phyloP scores from a whole-genome alignment of 169 alveolate genomes.

The Plasmodium fragile region DNA sequence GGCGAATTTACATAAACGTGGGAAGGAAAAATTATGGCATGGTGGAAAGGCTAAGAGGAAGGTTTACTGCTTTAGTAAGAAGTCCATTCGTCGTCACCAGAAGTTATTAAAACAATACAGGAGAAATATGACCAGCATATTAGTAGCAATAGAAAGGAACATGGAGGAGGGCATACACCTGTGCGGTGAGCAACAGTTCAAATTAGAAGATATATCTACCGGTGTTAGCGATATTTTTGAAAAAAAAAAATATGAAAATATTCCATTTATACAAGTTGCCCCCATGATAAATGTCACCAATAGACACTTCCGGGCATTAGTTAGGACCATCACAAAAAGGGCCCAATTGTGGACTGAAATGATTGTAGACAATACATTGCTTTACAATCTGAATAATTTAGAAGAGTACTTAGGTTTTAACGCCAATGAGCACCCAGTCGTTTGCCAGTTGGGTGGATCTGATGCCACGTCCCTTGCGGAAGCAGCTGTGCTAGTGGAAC shows the following conservation, averaged over 20 bases:
- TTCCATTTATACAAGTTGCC: constrained; percentile 91
- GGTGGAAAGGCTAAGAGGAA: constrained; percentile 7
- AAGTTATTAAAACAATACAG: not conserved
- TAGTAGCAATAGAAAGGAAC: constrained; percentile 11
- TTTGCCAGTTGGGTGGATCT: constrained; percentile 96
- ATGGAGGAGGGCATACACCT: constrained; percentile 6
- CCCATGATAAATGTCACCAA: constrained; percentile 97
- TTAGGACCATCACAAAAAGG: constrained; percentile 88
- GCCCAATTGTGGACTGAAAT: constrained; percentile 95
- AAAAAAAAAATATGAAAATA: constrained; percentile 1
- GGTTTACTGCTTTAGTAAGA: not conserved
- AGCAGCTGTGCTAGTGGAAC: constrained; percentile 92
- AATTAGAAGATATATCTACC: constrained; percentile 37
- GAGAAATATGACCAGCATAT: constrained; percentile 14
- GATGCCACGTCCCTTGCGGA: constrained; percentile 89
- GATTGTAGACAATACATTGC: constrained; percentile 90
- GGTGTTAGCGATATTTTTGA: not conserved
- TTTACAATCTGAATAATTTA: constrained; percentile 79
- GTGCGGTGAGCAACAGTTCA: constrained; percentile 16
- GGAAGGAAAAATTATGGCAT: constrained; percentile 20
- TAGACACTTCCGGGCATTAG: constrained; percentile 88
- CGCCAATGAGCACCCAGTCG: constrained; percentile 89
- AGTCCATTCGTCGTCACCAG: not conserved
- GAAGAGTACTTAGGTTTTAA: constrained; percentile 79
- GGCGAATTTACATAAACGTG: not conserved